Evolutionary conservation across 1,284 basidiomycete species (phyloP), one percentile per base, ranked within the genome.

Genomic region (Kwoniella shivajii): DNA sequence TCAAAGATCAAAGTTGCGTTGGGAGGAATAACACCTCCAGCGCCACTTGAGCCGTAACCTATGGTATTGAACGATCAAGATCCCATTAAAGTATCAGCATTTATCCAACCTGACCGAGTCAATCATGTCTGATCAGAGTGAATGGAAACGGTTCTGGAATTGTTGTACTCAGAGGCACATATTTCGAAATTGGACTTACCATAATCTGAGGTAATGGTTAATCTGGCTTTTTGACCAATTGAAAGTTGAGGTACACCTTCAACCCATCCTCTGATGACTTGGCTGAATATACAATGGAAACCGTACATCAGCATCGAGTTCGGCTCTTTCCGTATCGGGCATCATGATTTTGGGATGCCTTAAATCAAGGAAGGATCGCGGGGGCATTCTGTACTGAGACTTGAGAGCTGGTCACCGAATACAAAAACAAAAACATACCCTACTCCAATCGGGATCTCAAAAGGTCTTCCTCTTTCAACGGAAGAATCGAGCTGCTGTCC

Each of bases 141-240:
- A n/a, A n/a, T n/a, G n/a, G n/a, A n/a, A n/a, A n/a, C n/a, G n/a
- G 27, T 6, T 5, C 14, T 14, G n/a, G n/a, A n/a, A n/a, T n/a
- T n/a, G n/a, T n/a, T n/a, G n/a, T n/a, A n/a, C n/a, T n/a, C n/a
- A n/a, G n/a, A n/a, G n/a, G n/a, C n/a, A n/a, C n/a, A n/a, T n/a
- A n/a, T n/a, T n/a, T n/a, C n/a, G 33, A 36, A 11, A 42, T 42
- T 13, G 5, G 20, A 57, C 67, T 45, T n/a, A 66, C 67, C 67
- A 54, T 66, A 70, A 60, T 64, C 63, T 39, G 69, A 73, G 33
- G 72, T 70, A 54, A 65, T 70, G 65, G 80, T 88, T 46, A 92
- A 76, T 47, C 78, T 72, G 34, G 90, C 90, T 78, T 88, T 91
- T 77, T 89, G 75, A 60, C 89, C 89, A 36, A 90, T 41, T 22